Base-by-base conservation (phyloP, 352 stramenopile species). In the Pythium rhizo-oryzae region DNA sequence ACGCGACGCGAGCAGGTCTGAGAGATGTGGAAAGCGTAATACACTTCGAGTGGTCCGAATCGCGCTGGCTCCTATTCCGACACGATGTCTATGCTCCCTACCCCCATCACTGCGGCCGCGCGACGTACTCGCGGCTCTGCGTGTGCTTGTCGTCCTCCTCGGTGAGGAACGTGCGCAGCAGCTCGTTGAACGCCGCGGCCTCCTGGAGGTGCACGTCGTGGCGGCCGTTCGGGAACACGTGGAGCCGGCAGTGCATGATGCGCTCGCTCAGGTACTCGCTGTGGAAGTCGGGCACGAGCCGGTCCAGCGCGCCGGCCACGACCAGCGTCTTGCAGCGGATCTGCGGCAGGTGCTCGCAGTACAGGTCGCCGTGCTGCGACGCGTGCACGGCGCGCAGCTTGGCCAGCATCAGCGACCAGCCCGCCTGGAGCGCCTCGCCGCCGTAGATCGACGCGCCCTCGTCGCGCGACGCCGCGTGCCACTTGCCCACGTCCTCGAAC, bases 291-390 rank as follows among this genome's bases (percentile, higher is more conserved):
- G 84, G 79, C 44, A 95, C 80, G 18, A 91, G 72, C 21, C 82
- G 81, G 65, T 95, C 83, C 37, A 81, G 77, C 46, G 58, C 82
- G 21, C 85, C 84, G 4, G 79, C 66, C 21, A 95, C 75, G 52
- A 93, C 85, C 23, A 95, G 80, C 60, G 87, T 95, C 76, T 95
- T 95, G 81, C 87, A 95, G 37, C 87, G 84, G 60, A 95, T 84
- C 43, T 79, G 77, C 19, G 87, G 84, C 54, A 93, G 47, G 12
- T 74, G 76, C 37, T 76, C 81, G 49, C 85, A 93, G 77, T 90
- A 93, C 44, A 95, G 61, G 33, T 95, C 82, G 6, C 87, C 83
- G 23, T 71, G 69, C 16, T 85, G 74, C 35, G 88, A 74, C 51
- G 85, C 70, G 70, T 87, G 84, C 25, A 90, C 69, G 46, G 54